Conservation (phyloP, 1,139 yeast species). For the Meyerozyma sp. region DNA sequence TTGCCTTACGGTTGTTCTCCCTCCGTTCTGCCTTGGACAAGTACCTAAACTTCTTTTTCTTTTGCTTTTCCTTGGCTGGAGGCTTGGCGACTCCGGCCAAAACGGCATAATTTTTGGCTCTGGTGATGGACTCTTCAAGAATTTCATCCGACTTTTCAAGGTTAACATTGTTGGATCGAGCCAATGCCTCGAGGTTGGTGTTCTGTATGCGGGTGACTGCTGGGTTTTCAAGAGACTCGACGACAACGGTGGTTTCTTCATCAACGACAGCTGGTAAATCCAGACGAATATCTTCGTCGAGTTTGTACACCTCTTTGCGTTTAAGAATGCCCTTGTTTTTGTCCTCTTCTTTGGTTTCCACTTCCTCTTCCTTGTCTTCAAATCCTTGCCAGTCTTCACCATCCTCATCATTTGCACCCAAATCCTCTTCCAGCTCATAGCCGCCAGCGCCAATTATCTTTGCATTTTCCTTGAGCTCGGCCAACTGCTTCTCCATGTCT, state of each 20-base stretch:
- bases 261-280: slow-evolving; percentile 44
- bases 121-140: slow-evolving; percentile 55
- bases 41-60: slow-evolving; percentile 83
- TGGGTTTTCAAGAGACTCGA: slow-evolving; percentile 51
- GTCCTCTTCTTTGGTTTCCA: slow-evolving; percentile 11
- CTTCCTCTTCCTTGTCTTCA: slow-evolving; percentile 13
- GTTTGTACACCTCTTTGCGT: slow-evolving; percentile 39
- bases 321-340: slow-evolving; percentile 33
- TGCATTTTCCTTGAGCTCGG: slow-evolving; percentile 52
- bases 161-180: slow-evolving; percentile 60
- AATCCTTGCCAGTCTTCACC: slow-evolving; percentile 19
- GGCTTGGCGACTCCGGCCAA: slow-evolving; percentile 50
- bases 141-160: slow-evolving; percentile 55
- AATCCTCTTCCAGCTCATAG: slow-evolving; percentile 23
- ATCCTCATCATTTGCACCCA: slow-evolving; percentile 26
- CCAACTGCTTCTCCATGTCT: slow-evolving; percentile 58
- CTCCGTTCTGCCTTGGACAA: slow-evolving; percentile 75
- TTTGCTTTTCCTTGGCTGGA: slow-evolving; percentile 29
- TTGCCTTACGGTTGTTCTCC: slow-evolving; percentile 58
- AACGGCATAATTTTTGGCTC: slow-evolving; percentile 72
- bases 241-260: slow-evolving; percentile 59
- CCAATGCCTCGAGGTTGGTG: slow-evolving; percentile 45
- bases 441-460: slow-evolving; percentile 27
- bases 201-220: slow-evolving; percentile 25
- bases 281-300: slow-evolving; percentile 33